Evolutionary conservation across 306 rosid genomes (phyloP).

Genomic region (Dicorynia guianensis): DNA sequence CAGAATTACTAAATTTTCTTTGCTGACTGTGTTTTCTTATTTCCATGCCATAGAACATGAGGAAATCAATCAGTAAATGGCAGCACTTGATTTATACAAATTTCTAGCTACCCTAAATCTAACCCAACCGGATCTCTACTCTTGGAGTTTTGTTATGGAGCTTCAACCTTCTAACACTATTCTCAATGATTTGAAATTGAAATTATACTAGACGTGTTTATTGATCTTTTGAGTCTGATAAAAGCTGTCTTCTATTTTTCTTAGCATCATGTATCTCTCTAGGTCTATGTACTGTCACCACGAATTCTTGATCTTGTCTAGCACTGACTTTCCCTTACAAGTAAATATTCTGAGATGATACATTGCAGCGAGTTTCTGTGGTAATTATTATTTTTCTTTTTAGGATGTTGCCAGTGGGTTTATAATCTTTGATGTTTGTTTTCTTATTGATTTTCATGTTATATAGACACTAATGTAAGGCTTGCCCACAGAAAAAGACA

Average conservation of each 20-base stretch:
- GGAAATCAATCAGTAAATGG: not conserved
- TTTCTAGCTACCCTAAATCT: not conserved
- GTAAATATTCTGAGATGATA: conserved; percentile 33
- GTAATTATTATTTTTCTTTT: conserved; percentile 7
- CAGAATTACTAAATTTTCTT: conserved; percentile 1
- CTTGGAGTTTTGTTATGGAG: not conserved
- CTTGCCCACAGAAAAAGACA: conserved; percentile 94
- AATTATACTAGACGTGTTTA: not conserved
- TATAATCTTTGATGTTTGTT: conserved; percentile 26
- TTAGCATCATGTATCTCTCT: conserved; percentile 16
- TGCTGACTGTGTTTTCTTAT: not conserved
- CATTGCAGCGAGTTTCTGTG: conserved; percentile 1
- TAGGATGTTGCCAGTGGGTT: conserved; percentile 12
- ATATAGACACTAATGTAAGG: conserved; percentile 93
- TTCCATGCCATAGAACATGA: not conserved
- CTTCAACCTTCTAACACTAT: conserved; percentile 1
- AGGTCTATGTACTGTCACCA: not conserved
- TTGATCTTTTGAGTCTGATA: conserved; percentile 1
- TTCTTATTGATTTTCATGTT: conserved; percentile 39
- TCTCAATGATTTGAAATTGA: not conserved
- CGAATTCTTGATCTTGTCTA: conserved; percentile 17
- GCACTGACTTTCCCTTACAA: not conserved
- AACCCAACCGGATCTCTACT: conserved; percentile 10
- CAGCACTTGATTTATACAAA: not conserved
- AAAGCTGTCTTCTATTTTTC: conserved; percentile 5